A percentile compares a stretch with the other conserved stretches of the same genome.
Conservation (phyloP, 345 rosid genomes). For the Anacardium occidentale region DNA sequence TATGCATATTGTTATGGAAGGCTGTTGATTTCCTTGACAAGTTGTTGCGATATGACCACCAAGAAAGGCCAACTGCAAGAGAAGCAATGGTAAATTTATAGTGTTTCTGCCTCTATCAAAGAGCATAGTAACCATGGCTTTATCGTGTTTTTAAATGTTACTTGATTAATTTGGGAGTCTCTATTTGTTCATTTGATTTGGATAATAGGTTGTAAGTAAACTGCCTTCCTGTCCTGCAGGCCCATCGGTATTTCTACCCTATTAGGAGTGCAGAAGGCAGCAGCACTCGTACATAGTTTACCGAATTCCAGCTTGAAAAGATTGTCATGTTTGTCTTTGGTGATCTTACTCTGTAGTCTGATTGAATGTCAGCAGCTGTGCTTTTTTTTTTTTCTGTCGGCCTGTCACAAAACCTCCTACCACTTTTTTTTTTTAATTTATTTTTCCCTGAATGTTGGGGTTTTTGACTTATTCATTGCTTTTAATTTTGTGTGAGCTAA, state of each 20-base stretch:
- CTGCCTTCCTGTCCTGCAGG: slow-evolving; percentile 46
- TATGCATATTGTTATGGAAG: slow-evolving; percentile 33
- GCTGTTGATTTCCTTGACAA: slow-evolving; percentile 96
- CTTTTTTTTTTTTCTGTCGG: not conserved
- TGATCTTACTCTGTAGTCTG: slow-evolving; percentile 23
- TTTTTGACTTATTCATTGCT: not conserved
- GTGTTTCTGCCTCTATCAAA: not conserved
- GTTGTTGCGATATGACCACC: slow-evolving; percentile 92
- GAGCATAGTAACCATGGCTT: not conserved
- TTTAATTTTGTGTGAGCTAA: not conserved
- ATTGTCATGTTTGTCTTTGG: slow-evolving; percentile 4
- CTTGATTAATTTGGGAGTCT: too few relatives aligned
- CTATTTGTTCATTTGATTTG: not conserved
- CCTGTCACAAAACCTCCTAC: not conserved
- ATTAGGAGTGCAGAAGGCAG: slow-evolving; percentile 87
- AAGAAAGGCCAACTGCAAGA: slow-evolving; percentile 96
- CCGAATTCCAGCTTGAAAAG: slow-evolving; percentile 20
- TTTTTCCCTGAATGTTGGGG: not conserved
- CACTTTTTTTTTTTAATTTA: not conserved
- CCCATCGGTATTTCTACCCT: slow-evolving; percentile 84
- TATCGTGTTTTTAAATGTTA: not conserved
- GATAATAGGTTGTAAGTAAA: not conserved
- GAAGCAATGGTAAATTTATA: slow-evolving; percentile 76
- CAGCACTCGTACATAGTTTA: slow-evolving; percentile 47
- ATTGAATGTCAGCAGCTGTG: slow-evolving; percentile 4